These are phyloP conservation scores for Priceomyces carsonii DNA, from an alignment of 805 yeast genomes.

Conservation along the genomic window DNA sequence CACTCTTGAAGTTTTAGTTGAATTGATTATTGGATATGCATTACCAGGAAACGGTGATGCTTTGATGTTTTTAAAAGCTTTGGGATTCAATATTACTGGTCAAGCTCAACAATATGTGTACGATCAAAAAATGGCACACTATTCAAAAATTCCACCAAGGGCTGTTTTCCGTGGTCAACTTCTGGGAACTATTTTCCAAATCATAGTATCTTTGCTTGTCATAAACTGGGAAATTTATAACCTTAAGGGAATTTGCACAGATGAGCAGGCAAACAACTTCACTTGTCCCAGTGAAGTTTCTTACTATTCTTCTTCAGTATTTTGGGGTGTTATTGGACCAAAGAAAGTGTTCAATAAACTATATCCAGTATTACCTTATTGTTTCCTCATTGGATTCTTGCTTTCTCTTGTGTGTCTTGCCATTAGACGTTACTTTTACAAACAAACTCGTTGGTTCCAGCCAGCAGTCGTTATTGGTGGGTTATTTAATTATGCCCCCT, in stretches of 20 bases:
- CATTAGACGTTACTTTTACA: conserved; percentile 22
- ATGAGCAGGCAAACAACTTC: conserved; percentile 21
- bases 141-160: conserved; percentile 23
- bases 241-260: conserved; percentile 10
- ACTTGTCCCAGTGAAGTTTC: conserved; percentile 30
- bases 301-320: conserved; percentile 45
- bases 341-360: conserved; percentile 50
- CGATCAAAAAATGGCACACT: conserved; percentile 20
- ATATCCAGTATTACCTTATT: conserved; percentile 50
- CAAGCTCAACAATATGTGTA: conserved; percentile 55
- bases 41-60: conserved; percentile 58
- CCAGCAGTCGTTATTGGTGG: conserved; percentile 53
- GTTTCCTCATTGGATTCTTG: conserved; percentile 52
- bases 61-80: conserved; percentile 50
- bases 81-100: conserved; percentile 54
- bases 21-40: conserved; percentile 58
- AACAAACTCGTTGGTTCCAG: conserved; percentile 36
- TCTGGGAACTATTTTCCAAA: conserved; percentile 8
- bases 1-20: conserved; percentile 54
- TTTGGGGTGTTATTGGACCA: conserved; percentile 57
- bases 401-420: conserved; percentile 19
- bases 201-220: conserved; percentile 10
- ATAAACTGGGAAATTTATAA: conserved; percentile 11
- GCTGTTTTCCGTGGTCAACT: conserved; percentile 20
- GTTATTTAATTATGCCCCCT: conserved; percentile 43